These are phyloP conservation scores for Vanrija sp. DNA, from an alignment of 1,284 basidiomycete species.

Conservation along the genomic window DNA sequence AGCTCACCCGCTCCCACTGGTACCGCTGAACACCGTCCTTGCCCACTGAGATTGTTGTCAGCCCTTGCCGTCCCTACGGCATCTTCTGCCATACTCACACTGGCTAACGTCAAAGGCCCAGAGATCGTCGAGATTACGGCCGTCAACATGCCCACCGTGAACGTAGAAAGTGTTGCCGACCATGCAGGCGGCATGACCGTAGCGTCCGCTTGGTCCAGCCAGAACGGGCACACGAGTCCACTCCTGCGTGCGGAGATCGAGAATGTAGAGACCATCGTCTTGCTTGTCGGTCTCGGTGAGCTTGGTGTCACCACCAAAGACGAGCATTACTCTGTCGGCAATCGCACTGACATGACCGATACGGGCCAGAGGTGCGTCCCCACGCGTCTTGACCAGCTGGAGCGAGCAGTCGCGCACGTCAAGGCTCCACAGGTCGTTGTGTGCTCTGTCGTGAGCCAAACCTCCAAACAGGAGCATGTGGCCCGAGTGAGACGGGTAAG, in stretches of 20 bases:
- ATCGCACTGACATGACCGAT: constrained; percentile 96
- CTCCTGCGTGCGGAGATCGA: constrained; percentile 92
- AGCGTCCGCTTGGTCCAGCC: constrained; percentile 76
- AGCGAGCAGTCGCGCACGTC: constrained; percentile 74
- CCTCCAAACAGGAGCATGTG: constrained; percentile 97
- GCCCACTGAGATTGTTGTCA: constrained; percentile 8
- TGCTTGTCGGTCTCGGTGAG: constrained; percentile 71
- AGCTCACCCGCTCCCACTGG: constrained; percentile 60
- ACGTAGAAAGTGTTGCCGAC: constrained; percentile 87
- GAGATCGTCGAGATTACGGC: constrained; percentile 90
- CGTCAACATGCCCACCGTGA: constrained; percentile 96
- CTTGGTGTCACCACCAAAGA: constrained; percentile 97
- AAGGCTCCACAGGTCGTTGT: constrained; percentile 92
- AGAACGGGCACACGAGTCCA: constrained; percentile 83
- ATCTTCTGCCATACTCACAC: constrained; percentile 55
- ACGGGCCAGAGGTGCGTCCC: constrained; percentile 82
- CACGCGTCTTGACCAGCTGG: constrained; percentile 76
- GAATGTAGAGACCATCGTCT: constrained; percentile 91
- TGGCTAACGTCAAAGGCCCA: constrained; percentile 97
- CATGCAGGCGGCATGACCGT: constrained; percentile 95
- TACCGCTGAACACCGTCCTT: constrained; percentile 47
- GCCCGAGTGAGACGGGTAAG: constrained; percentile 70
- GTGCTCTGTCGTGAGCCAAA: constrained; percentile 82
- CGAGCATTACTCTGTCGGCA: constrained; percentile 90
- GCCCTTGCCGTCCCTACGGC: no score